Conservation (phyloP, 2,329 filamentous ascomycete species). For the Penicillium sp. region DNA sequence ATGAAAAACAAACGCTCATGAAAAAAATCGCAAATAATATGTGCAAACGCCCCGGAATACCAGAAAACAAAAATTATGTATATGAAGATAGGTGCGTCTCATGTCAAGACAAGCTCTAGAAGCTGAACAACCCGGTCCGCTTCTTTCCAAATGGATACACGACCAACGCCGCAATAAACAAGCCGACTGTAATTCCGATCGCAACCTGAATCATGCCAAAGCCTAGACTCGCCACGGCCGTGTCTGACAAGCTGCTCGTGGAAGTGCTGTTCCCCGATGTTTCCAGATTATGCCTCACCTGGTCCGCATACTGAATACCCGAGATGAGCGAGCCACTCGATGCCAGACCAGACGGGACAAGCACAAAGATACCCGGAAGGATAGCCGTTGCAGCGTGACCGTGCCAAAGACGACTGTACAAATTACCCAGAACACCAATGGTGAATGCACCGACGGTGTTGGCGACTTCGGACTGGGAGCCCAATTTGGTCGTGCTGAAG, state of each 20-base stretch:
- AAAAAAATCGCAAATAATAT: not conserved
- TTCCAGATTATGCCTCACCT: conserved; percentile 46
- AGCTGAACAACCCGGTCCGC: conserved; percentile 54
- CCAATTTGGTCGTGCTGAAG: conserved; percentile 71
- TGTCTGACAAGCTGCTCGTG: conserved; percentile 31
- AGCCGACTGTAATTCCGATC: conserved; percentile 54
- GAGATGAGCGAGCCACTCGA: conserved; percentile 62
- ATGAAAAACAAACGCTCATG: not conserved
- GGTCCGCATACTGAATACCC: conserved; percentile 62
- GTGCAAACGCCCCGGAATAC: not conserved
- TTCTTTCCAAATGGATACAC: conserved; percentile 55
- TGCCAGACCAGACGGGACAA: conserved; percentile 65
- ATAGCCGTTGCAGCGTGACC: conserved; percentile 84
- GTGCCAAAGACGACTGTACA: conserved; percentile 74
- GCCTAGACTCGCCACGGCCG: conserved; percentile 52
- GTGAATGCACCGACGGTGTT: conserved; percentile 78
- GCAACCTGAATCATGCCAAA: conserved; percentile 56
- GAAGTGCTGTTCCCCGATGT: conserved; percentile 31
- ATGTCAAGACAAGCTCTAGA: conserved; percentile 29
- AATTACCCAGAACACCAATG: conserved; percentile 78
- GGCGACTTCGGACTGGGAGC: conserved; percentile 72
- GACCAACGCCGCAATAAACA: conserved; percentile 53
- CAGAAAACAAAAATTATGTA: not conserved
- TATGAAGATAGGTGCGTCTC: not conserved
- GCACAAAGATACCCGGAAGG: conserved; percentile 82